Evolutionary conservation across 805 yeast genomes (phyloP), one percentile per base, ranked within the genome.

Genomic region (Kodamaea lidongshanica): DNA sequence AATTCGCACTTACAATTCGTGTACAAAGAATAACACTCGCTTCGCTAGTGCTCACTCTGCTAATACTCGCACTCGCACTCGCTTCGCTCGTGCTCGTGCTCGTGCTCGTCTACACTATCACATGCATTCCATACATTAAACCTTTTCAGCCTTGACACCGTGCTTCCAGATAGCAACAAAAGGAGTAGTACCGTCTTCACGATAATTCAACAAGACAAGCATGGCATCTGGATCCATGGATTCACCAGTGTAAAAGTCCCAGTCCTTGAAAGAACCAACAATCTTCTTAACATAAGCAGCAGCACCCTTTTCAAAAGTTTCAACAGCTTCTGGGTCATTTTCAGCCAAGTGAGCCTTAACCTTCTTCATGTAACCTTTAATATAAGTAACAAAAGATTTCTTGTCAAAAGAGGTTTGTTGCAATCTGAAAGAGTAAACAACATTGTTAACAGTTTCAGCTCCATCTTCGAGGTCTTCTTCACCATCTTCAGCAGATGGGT

Each of bases 211-310:
- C 66, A 92, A 78, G 51, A 87, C 86, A 60, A 92, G 70, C 98
- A 92, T 92, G 52, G 81, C 98, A 70, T 92, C 98, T 66, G 98
- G 98, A 79, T 92, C 96, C 98, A 92, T 92, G 61, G 95, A 83
- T 75, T 89, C 97, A 76, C 98, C 97, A 51, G 96, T 89, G 88
- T 70, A 92, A 78, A 92, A 92, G 63, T 92, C 98, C 94, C 94
- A 92, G 79, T 92, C 98, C 62, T 81, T 82, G 92, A 92, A 92
- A 67, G 88, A 81, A 56, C 79, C 82, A 55, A 92, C 66, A 48
- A 92, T 81, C 78, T 92, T 92, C 85, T 92, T 92, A 69, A 84
- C 94, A 77, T 88, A 92, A 52, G 84, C 68, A 52, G 79, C 74
- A 53, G 98, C 98, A 65, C 97, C 97, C 77, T 92, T 89, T 79